Base-by-base conservation (phyloP, 1,284 basidiomycete genomes). In the Rhodotorula sp. region DNA sequence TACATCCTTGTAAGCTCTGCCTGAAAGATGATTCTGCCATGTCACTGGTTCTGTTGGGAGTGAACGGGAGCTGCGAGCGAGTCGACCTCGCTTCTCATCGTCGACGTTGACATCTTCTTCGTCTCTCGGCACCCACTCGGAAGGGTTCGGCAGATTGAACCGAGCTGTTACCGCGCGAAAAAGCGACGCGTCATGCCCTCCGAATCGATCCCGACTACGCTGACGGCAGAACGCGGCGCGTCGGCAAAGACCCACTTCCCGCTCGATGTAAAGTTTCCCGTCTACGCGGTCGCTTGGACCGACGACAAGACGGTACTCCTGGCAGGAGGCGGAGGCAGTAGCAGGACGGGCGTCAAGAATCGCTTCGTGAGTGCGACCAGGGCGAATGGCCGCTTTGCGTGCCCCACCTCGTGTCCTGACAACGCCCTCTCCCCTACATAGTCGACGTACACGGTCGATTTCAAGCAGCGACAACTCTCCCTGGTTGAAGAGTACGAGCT, bases 281-380 rank as follows among this genome's bases (percentile, higher is more conserved):
- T 95, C 62, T 95, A 93, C 79, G 92, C 91, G 12, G 88, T 89
- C 67, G 87, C 88, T n/a, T 97, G 95, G 83, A 81, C 91, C 0
- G 84, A 88, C 31, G 84, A 86, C 62, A 83, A 87, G n/a, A 48
- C 54, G 3, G 82, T 97, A n/a, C 84, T 94, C 19, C 84, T 95
- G 6, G 94, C 93, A 3, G 94, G 93, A 3, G 94, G 94, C 38
- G 94, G 94, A 2, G 94, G 95, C 28, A 86, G 84, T 84, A 81
- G 73, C 84, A 88, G 73, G 85, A 92, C 86, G 64, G 94, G 94
- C 3, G 90, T 97, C 74, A 92, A 92, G 83, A 97, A 97, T 83
- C 93, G 93, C 81, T 82, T 97, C 72, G 94, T 92, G 72, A 75
- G 89, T 84, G n/a, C 14, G 7, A 18, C 4, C 26, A 8, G 23